Conservation (phyloP, 805 yeast species). For the Candida coquimbonensis region DNA sequence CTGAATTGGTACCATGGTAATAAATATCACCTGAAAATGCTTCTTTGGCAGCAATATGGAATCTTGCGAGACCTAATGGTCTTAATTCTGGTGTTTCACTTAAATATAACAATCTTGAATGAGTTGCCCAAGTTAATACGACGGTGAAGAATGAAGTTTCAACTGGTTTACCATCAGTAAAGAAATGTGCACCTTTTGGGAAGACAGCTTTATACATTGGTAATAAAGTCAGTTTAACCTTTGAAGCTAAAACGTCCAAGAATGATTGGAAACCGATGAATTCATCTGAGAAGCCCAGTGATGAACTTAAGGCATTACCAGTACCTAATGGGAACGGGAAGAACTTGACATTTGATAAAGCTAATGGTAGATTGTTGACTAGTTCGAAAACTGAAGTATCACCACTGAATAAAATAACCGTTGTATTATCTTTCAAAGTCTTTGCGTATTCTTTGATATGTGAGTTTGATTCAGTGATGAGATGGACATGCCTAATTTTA, state of each 20-base stretch:
- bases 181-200: constrained; percentile 21
- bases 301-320: constrained; percentile 73
- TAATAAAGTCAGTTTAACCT: constrained; percentile 7
- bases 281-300: constrained; percentile 39
- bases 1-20: not conserved
- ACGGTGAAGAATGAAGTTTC: constrained; percentile 35
- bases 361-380: constrained; percentile 38
- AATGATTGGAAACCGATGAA: constrained; percentile 30
- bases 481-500: constrained; percentile 30
- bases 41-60: constrained; percentile 57
- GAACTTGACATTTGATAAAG: constrained; percentile 13
- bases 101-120: constrained; percentile 77
- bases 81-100: constrained; percentile 66
- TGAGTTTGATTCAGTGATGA: constrained; percentile 34
- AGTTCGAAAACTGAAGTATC: constrained; percentile 82
- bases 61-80: constrained; percentile 57
- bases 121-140: constrained; percentile 81
- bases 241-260: constrained; percentile 12
- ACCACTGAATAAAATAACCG: constrained; percentile 67
- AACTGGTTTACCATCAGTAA: not conserved
- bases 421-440: constrained; percentile 21
- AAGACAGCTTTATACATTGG: constrained; percentile 29
- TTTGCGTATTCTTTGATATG: constrained; percentile 36
- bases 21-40: constrained; percentile 31
- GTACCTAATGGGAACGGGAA: constrained; percentile 68